Percentiles rank a stretch among this genome's conserved stretches.
Conservation (phyloP, 306 rosid species). For the Acacia melanoxylon region DNA sequence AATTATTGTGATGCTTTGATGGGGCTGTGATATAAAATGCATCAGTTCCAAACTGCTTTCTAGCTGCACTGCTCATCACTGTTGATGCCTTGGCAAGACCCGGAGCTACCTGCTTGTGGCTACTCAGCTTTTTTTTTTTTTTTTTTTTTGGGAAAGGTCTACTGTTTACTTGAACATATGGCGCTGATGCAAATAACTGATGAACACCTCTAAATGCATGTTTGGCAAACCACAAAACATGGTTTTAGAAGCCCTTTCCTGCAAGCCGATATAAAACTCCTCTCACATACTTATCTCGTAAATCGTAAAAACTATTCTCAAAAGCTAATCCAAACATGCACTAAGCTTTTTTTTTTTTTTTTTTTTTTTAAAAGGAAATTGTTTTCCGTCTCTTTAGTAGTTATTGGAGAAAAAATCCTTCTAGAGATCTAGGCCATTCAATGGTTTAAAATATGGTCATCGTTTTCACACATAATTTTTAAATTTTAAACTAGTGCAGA, state of each 20-base stretch:
- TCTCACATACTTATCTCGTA: no score
- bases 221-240: no score
- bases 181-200: conserved; percentile 1
- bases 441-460: neutral
- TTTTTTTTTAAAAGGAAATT: no score
- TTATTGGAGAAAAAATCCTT: neutral
- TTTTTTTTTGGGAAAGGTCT: neutral
- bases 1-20: conserved; percentile 1
- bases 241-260: no score
- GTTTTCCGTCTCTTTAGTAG: conserved; percentile 15
- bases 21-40: conserved; percentile 13
- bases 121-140: neutral
- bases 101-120: neutral
- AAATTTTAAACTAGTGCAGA: conserved; percentile 1
- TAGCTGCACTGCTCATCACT: conserved; percentile 8
- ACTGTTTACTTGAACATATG: neutral
- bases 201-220: neutral
- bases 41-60: conserved; percentile 12
- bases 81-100: neutral
- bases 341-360: neutral
- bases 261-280: no score
- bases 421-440: neutral
- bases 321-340: no score
- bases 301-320: no score
- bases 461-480: neutral